A percentile compares a stretch with the other conserved stretches of the same genome.
Evolutionary conservation across 345 rosid species (phyloP).

Genomic region (Camelina hispida): DNA sequence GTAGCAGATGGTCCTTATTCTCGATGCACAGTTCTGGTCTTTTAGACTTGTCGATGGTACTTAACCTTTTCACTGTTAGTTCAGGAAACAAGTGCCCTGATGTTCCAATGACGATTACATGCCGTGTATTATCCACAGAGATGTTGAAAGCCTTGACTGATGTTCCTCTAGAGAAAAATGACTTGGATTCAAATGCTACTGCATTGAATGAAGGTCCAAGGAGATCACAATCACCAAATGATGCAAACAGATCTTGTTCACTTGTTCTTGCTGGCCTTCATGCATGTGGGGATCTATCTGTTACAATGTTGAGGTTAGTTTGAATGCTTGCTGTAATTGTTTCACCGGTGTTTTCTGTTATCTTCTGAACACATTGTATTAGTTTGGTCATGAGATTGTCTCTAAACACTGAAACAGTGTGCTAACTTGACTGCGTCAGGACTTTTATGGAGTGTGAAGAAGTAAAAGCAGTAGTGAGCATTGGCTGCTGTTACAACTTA

Average conservation of each 20-base stretch:
- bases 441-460: slow-evolving; percentile 69
- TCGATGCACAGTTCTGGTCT: slow-evolving; percentile 17
- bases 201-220: slow-evolving; percentile 29
- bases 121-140: slow-evolving; percentile 67
- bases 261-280: slow-evolving; percentile 93
- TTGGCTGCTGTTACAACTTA: slow-evolving; percentile 97
- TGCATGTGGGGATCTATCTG: slow-evolving; percentile 97
- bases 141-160: slow-evolving; percentile 63
- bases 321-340: slow-evolving; percentile 12
- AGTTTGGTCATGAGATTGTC: slow-evolving; percentile 12
- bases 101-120: slow-evolving; percentile 74
- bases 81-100: slow-evolving; percentile 58
- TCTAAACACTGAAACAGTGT: slow-evolving; percentile 25
- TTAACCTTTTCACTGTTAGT: slow-evolving; percentile 56
- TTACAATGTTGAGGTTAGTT: slow-evolving; percentile 86
- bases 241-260: slow-evolving; percentile 46
- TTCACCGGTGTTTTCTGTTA: not conserved
- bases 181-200: slow-evolving; percentile 38
- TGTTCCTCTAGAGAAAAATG: slow-evolving; percentile 43
- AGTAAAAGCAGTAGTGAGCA: slow-evolving; percentile 82
- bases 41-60: slow-evolving; percentile 42
- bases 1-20: not conserved
- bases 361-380: slow-evolving; percentile 3
- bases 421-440: slow-evolving; percentile 52
- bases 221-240: slow-evolving; percentile 40